Evolutionary conservation across 345 rosid genomes (phyloP), one percentile per base, ranked within the genome.

Genomic region (Lumnitzera racemosa): DNA sequence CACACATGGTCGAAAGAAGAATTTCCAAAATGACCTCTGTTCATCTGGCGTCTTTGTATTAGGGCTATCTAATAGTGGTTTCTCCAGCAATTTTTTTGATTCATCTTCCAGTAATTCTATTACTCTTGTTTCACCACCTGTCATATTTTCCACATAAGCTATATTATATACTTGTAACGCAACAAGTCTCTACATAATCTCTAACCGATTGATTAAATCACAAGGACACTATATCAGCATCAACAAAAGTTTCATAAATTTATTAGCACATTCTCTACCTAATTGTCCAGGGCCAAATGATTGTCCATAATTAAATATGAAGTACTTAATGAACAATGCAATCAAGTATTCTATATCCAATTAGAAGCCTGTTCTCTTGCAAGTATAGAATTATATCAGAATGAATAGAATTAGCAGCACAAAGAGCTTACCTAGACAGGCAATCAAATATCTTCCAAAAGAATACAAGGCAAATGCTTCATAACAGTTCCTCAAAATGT

Each of bases 401-500:
- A 36, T 9, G 4, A 36, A 36, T 36, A 64, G 17, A 49, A 36
- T 47, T 31, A 15, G 11, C 16, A 36, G 24, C 49, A 17, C 13
- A 8, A 27, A 29, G 47, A 16, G 56, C 74, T 77, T 69, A 91
- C 98, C 98, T 17, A 91, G 79, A 72, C 96, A 91, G 58, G 98
- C 92, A 59, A 91, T 76, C 80, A 91, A 75, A 71, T 87, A 89
- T 66, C 96, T 87, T 56, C 96, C 92, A 61, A 89, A 91, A 53
- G 96, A 78, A 53, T 91, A 91, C 60, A 87, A 70, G 56, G 95
- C 98, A 70, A 87, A 87, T 16, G 98, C 98, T 63, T 91, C 98
- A 51, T 87, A 83, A 74, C 92, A 87, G 75, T 75, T 87, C 73
- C 95, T 91, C 78, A 91, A 49, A 64, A 78, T 82, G 73, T 91